A percentile compares a stretch with the other conserved stretches of the same genome.
These are phyloP conservation scores for Ciborinia camelliae DNA, from an alignment of 2,329 filamentous ascomycete genomes.

Conservation along the genomic window DNA sequence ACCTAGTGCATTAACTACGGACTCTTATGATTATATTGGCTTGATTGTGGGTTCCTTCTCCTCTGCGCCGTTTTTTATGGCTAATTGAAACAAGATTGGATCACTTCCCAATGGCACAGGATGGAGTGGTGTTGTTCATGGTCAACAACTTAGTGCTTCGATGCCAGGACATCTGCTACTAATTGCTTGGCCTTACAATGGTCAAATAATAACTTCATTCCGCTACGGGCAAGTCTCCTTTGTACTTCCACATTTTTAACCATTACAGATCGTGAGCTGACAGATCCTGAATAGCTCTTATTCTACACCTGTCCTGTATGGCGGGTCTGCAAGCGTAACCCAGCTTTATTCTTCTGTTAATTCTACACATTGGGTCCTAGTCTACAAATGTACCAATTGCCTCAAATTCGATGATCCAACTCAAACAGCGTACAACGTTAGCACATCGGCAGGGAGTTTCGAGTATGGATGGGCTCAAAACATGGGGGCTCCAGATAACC, in stretches of 20 bases:
- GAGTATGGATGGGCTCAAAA: slow-evolving; percentile 57
- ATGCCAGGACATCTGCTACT: slow-evolving; percentile 59
- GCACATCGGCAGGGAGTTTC: slow-evolving; percentile 45
- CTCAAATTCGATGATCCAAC: slow-evolving; percentile 52
- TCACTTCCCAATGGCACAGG: slow-evolving; percentile 48
- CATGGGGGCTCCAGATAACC: slow-evolving; percentile 39
- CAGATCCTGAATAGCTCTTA: slow-evolving; percentile 47
- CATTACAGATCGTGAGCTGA: neutral
- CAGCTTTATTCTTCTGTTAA: slow-evolving; percentile 58
- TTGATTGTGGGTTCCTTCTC: slow-evolving; percentile 46
- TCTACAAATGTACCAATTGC: slow-evolving; percentile 63
- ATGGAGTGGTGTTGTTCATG: slow-evolving; percentile 57
- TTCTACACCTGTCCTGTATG: slow-evolving; percentile 54
- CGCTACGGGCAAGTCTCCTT: slow-evolving; percentile 43
- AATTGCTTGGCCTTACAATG: slow-evolving; percentile 53
- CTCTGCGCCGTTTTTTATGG: neutral
- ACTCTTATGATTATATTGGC: slow-evolving; percentile 57
- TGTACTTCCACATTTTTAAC: neutral
- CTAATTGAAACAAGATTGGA: slow-evolving; percentile 36
- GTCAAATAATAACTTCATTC: slow-evolving; percentile 54
- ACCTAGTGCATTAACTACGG: slow-evolving; percentile 44
- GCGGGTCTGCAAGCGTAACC: slow-evolving; percentile 58
- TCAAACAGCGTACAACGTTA: slow-evolving; percentile 41
- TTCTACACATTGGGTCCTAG: slow-evolving; percentile 55
- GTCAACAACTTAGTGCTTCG: slow-evolving; percentile 40